Evolutionary conservation across 768 basidiomycete species (phyloP), one percentile per base, ranked within the genome.

Genomic region (Stropharia rugosoannulata): DNA sequence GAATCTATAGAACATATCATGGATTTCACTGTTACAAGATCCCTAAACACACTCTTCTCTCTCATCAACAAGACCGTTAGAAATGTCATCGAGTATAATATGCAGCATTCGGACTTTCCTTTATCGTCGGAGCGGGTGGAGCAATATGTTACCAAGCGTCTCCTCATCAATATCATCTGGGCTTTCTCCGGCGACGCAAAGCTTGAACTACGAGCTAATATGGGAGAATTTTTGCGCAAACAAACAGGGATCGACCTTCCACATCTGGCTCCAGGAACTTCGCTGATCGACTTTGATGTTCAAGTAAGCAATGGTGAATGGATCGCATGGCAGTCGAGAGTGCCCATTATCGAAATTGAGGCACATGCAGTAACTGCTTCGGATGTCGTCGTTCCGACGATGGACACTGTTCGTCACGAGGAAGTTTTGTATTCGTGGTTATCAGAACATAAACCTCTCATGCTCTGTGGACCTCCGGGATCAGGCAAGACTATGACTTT

Each of bases 401-500:
- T 98, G 79, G 97, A 99, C 65, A 99, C 97, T 3, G 90, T 98
- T 22, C 92, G 97, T 42, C 97, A 99, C 69, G 97, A 99, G 70
- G 96, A 98, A 68, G 94, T 99, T 19, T 77, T 99, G 5, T 98
- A 99, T 70, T 98, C 96, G 0, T 98, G 97, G 97, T 78, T 99
- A 5, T 94, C 95, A 2, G 97, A 98, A 69, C 97, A 98, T 73
- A 98, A 98, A 65, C 97, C 97, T 16, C 82, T 99, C 52, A 91
- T 99, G 85, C 82, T 99, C 22, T 99, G 95, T 68, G 97, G 97
- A 44, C 97, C 97, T 64, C 97, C 97, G n/a, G 97, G 97, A 67
- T 98, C 97, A 18, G 97, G 97, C 19, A 99, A 99, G 76, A 99
- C 97, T 6, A 99, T 99, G 97, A 98, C 97, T 0, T 78, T 99